phyloP scores from a whole-genome alignment of 2,329 filamentous ascomycete genomes.

The Diaporthe ilicicola region DNA sequence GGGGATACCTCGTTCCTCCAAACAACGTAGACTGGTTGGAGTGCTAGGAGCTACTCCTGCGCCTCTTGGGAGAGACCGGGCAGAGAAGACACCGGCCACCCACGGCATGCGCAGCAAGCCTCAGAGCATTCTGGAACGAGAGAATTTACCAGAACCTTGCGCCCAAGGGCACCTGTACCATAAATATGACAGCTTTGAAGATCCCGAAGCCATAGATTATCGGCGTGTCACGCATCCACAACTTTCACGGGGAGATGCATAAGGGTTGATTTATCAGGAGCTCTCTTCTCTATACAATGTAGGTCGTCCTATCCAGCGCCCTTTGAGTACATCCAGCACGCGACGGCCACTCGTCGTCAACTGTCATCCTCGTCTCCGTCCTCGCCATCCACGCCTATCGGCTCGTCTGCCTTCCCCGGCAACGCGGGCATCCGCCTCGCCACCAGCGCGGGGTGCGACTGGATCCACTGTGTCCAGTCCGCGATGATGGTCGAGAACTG shows the following conservation, averaged over 20 bases:
- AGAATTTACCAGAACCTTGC: not conserved
- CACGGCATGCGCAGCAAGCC: not conserved
- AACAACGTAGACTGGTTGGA: not conserved
- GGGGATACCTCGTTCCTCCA: not conserved
- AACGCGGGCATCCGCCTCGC: conserved; percentile 6
- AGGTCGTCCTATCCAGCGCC: not conserved
- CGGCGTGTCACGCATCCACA: conserved; percentile 22
- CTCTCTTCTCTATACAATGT: not conserved
- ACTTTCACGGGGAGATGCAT: not conserved
- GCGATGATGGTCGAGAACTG: conserved; percentile 66
- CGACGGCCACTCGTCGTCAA: not conserved
- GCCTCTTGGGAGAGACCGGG: not conserved
- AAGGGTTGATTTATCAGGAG: too few species aligned
- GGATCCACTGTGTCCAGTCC: conserved; percentile 78
- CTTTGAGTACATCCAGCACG: not conserved
- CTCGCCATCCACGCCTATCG: not conserved
- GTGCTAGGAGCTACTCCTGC: not conserved
- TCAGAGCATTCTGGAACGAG: not conserved
- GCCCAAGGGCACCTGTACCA: conserved; percentile 4
- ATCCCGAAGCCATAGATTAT: conserved; percentile 36
- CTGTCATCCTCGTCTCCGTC: not conserved
- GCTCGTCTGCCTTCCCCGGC: not conserved
- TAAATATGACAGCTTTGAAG: conserved; percentile 3
- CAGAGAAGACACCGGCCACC: not conserved
- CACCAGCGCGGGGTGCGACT: conserved; percentile 27